phyloP scores from a whole-genome alignment of 2,329 filamentous ascomycete genomes.

The Tolypocladium amazonense region DNA sequence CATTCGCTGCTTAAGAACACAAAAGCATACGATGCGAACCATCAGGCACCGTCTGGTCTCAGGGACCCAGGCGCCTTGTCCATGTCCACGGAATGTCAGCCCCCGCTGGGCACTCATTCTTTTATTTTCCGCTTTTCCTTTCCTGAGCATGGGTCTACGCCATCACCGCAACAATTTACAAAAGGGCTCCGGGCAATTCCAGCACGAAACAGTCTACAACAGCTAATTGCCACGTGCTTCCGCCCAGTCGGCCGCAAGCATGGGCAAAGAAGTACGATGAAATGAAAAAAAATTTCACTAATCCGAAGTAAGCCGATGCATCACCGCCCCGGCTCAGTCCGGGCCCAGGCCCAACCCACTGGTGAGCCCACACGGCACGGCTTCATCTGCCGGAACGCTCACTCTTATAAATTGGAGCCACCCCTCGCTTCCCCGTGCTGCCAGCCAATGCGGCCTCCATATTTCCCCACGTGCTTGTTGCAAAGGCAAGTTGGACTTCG shows the following conservation, averaged over 20 bases:
- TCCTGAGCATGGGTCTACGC: too few species aligned
- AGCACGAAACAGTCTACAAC: too few species aligned
- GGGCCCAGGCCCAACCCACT: background rate
- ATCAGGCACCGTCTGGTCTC: too few species aligned
- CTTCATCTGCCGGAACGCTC: background rate
- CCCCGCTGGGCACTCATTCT: too few species aligned
- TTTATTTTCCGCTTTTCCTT: too few species aligned
- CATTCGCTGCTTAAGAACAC: too few species aligned
- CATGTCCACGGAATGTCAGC: too few species aligned
- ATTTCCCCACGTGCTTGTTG: background rate
- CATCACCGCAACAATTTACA: too few species aligned
- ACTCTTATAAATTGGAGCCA: background rate
- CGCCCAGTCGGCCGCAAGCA: background rate
- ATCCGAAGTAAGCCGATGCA: background rate
- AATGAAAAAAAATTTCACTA: background rate
- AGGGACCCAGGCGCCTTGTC: too few species aligned
- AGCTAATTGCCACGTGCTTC: background rate
- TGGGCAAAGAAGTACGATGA: too few species aligned
- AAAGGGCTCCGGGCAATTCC: too few species aligned
- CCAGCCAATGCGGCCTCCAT: background rate
- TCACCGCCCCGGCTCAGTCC: background rate
- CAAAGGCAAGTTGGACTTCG: background rate
- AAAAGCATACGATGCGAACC: too few species aligned
- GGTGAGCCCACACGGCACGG: background rate
- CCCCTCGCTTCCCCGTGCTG: background rate